Percentiles rank a stretch among this genome's conserved stretches.
phyloP scores from a whole-genome alignment of 2,329 filamentous ascomycete species.

The Aaosphaeria arxii region DNA sequence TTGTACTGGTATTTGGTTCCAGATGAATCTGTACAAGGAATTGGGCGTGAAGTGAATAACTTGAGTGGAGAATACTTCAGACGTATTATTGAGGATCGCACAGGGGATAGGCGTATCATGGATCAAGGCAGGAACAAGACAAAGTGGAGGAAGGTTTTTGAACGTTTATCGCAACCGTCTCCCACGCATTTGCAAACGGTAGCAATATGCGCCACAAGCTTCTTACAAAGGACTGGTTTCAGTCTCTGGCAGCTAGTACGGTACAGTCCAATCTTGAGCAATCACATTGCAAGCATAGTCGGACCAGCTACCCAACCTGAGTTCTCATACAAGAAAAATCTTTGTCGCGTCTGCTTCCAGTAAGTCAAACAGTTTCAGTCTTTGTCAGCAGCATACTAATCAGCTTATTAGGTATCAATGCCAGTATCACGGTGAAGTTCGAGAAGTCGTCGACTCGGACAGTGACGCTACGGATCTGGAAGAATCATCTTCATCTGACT shows the following conservation, averaged over 20 bases:
- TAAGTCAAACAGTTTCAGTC: conserved; percentile 9
- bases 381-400: background rate
- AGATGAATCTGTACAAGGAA: conserved; percentile 7
- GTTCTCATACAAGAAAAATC: conserved; percentile 16
- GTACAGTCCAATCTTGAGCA: too few relatives aligned
- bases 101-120: too few relatives aligned
- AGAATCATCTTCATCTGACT: background rate
- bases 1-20: conserved; percentile 40
- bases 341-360: conserved; percentile 32
- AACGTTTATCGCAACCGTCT: too few relatives aligned
- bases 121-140: too few relatives aligned
- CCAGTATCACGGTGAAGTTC: conserved; percentile 40
- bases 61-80: background rate
- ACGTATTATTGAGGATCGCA: too few relatives aligned
- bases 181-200: too few relatives aligned
- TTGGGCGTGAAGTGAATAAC: conserved; percentile 7
- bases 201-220: too few relatives aligned
- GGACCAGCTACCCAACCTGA: background rate
- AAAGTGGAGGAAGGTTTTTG: too few relatives aligned
- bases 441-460: conserved; percentile 19
- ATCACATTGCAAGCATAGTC: too few relatives aligned
- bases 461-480: background rate
- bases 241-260: too few relatives aligned
- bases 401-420: conserved; percentile 32
- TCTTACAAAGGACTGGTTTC: too few relatives aligned